Conservation (phyloP, 2,329 filamentous ascomycete genomes). For the Ceratocystis alfenasii region DNA sequence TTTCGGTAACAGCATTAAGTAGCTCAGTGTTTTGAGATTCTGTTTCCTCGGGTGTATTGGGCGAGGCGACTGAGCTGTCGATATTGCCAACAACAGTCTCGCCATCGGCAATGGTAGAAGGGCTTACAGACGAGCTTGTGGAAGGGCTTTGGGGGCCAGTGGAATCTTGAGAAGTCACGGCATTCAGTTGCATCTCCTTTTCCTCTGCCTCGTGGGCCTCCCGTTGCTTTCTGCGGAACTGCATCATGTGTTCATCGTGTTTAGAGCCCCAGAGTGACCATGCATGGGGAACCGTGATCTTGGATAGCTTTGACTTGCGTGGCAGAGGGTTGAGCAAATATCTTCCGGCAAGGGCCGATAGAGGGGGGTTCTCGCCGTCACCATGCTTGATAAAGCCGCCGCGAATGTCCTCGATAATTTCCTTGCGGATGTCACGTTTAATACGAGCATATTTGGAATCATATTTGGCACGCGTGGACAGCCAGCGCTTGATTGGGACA, state of each 20-base stretch:
- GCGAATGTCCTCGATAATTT: conserved; percentile 59
- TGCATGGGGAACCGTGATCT: conserved; percentile 11
- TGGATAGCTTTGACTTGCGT: conserved; percentile 20
- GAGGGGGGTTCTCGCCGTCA: conserved; percentile 64
- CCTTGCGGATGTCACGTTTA: conserved; percentile 60
- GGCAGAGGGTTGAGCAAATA: conserved; percentile 33
- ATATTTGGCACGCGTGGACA: conserved; percentile 59
- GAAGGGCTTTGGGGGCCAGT: background rate
- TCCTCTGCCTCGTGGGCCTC: conserved; percentile 26
- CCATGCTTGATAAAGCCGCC: conserved; percentile 60
- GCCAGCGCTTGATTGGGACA: conserved; percentile 71
- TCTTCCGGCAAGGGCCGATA: conserved; percentile 67
- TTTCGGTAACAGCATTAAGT: background rate
- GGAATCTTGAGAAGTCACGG: background rate
- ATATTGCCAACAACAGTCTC: background rate
- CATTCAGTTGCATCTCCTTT: background rate
- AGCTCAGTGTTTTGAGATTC: background rate
- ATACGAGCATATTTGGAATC: conserved; percentile 58
- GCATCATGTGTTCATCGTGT: conserved; percentile 67
- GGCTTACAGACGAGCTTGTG: background rate
- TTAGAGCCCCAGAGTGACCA: conserved; percentile 85
- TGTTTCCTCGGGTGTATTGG: background rate
- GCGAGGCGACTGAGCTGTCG: background rate
- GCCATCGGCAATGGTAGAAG: background rate
- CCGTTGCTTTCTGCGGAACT: conserved; percentile 43